phyloP scores from a whole-genome alignment of 148 eudicot genomes.

The Cornus suecica region DNA sequence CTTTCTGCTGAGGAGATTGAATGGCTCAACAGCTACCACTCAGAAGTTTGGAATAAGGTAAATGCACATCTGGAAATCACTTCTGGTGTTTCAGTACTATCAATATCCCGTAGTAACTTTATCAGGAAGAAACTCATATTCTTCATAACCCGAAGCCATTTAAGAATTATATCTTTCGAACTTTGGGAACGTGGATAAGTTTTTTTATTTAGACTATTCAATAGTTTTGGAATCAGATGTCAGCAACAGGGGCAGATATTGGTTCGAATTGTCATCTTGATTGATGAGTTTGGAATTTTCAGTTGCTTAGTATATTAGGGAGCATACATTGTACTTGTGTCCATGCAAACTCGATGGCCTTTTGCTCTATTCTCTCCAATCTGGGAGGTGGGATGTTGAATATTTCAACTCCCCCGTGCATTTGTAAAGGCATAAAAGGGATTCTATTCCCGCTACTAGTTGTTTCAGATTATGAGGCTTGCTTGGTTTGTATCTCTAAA shows the following conservation, averaged over 20 bases:
- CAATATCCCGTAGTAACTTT: not conserved
- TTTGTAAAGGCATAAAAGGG: not conserved
- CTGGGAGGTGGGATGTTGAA: not conserved
- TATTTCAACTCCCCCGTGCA: not conserved
- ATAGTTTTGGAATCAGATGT: not conserved
- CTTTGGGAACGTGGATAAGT: not conserved
- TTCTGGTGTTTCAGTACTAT: too few relatives aligned
- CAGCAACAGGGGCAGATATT: not conserved
- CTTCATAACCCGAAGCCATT: not conserved
- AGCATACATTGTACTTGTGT: not conserved
- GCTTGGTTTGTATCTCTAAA: too few relatives aligned
- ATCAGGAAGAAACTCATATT: not conserved
- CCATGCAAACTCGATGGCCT: not conserved
- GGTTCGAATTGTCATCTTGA: not conserved
- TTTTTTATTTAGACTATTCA: not conserved
- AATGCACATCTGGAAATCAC: not conserved
- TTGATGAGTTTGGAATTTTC: not conserved
- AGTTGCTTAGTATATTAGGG: not conserved
- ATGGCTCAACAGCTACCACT: slow-evolving; percentile 90
- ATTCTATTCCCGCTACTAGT: not conserved
- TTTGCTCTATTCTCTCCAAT: not conserved
- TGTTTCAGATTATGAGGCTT: not conserved
- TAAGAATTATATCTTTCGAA: not conserved
- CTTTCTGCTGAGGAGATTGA: slow-evolving; percentile 62
- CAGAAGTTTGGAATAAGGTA: slow-evolving; percentile 96